A percentile compares a stretch with the other conserved stretches of the same genome.
phyloP scores from a whole-genome alignment of 345 rosid genomes.

The Luvunga scandens region DNA sequence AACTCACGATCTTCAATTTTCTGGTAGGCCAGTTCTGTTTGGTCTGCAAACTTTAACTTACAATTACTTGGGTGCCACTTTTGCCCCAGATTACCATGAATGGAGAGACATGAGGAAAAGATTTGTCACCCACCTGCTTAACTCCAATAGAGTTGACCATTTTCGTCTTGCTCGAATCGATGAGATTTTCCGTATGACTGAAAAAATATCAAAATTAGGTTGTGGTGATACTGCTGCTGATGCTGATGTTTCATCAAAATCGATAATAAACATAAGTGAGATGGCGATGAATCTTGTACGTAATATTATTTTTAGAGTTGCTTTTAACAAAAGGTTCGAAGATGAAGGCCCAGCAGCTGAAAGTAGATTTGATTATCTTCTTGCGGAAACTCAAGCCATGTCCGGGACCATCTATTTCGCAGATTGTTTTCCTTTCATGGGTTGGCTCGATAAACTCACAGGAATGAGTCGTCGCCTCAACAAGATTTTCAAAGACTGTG shows the following conservation, averaged over 20 bases:
- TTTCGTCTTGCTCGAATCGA: too few relatives aligned
- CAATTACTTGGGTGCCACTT: too few relatives aligned
- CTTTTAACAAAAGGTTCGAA: constrained; percentile 39
- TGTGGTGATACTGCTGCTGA: too few relatives aligned
- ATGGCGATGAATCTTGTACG: constrained; percentile 22
- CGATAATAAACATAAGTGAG: constrained; percentile 25
- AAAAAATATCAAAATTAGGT: constrained; percentile 2
- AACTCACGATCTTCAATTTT: too few relatives aligned
- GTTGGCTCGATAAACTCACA: constrained; percentile 41
- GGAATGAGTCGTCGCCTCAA: constrained; percentile 34
- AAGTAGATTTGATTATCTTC: constrained; percentile 21
- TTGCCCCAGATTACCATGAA: too few relatives aligned
- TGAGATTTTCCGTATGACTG: too few relatives aligned
- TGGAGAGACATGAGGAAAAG: too few relatives aligned
- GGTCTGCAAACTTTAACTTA: too few relatives aligned
- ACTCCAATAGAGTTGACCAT: too few relatives aligned
- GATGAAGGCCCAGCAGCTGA: constrained; percentile 23
- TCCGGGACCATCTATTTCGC: constrained; percentile 33
- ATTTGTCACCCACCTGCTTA: too few relatives aligned
- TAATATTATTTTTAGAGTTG: constrained; percentile 30
- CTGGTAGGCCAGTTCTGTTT: too few relatives aligned
- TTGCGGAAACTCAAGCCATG: constrained; percentile 30
- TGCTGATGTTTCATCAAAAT: background rate
- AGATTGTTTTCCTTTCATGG: constrained; percentile 38
- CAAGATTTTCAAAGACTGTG: constrained; percentile 31